Percentiles rank a stretch among this genome's conserved stretches.
phyloP scores from a whole-genome alignment of 495 filamentous ascomycete genomes.

The Ramalina peruviana region DNA sequence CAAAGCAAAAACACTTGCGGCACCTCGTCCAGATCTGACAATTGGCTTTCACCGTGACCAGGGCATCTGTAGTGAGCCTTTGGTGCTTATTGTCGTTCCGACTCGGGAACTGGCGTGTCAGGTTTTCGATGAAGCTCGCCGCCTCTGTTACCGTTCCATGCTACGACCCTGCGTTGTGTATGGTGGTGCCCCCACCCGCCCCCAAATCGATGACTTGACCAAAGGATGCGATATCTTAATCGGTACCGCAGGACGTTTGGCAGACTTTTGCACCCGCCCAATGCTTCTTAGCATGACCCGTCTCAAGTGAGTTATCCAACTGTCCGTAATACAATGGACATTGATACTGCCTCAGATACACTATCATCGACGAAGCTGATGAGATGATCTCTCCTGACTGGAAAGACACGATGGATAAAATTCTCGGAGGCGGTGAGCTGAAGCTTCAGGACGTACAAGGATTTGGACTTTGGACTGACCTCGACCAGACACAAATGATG shows the following conservation, averaged over 20 bases:
- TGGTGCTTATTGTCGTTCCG: slow-evolving; percentile 75
- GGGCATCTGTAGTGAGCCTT: slow-evolving; percentile 58
- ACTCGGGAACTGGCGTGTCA: slow-evolving; percentile 83
- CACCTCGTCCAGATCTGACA: slow-evolving; percentile 50
- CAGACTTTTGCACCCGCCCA: slow-evolving; percentile 63
- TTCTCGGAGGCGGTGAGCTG: slow-evolving; percentile 55
- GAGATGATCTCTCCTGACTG: slow-evolving; percentile 72
- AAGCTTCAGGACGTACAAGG: slow-evolving; percentile 6
- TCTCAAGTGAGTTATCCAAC: slow-evolving; percentile 42
- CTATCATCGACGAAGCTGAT: slow-evolving; percentile 91
- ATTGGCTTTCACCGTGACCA: slow-evolving; percentile 26
- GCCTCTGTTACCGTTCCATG: slow-evolving; percentile 87
- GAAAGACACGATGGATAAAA: slow-evolving; percentile 51
- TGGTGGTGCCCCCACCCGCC: slow-evolving; percentile 55
- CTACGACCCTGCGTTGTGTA: slow-evolving; percentile 85
- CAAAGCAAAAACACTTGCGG: slow-evolving; percentile 72
- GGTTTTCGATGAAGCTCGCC: slow-evolving; percentile 85
- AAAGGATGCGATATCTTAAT: slow-evolving; percentile 84
- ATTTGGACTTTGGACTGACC: slow-evolving; percentile 8
- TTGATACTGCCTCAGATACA: slow-evolving; percentile 34
- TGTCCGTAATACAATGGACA: slow-evolving; percentile 4
- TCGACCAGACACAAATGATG: slow-evolving; percentile 48
- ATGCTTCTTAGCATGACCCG: slow-evolving; percentile 57
- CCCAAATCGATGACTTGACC: slow-evolving; percentile 56
- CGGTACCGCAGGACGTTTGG: slow-evolving; percentile 72